Base-by-base conservation (phyloP, 2,329 filamentous ascomycete genomes). In the Fusarium solani-melongenae region DNA sequence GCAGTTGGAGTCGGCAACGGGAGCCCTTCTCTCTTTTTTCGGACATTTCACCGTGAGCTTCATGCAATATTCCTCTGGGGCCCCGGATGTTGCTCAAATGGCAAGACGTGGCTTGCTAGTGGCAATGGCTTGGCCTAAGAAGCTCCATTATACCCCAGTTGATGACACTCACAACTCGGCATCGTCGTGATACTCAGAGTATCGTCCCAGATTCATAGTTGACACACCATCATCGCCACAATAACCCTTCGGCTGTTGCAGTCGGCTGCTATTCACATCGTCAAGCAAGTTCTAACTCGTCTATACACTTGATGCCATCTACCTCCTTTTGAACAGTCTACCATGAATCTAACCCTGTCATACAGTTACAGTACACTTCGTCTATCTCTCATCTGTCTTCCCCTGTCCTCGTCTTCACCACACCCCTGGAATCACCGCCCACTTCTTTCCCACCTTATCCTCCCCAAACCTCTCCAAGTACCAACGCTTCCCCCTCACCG, bases 391-490 rank as follows among this genome's bases (percentile, higher is more conserved):
- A 69, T 41, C 56, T 36, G 53, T 36, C 51, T 4, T 57, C 55
- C 55, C 55, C 63, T 55, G 49, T 60, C 51, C 53, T 58, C 51
- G 24, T 14, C 56, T 29, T 27, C 72, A 83, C 74, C 78, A 88
- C 29, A 92, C 72, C 24, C 87, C 87, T 11, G 89, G 89, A 59
- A 91, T 84, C 36, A 96, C 89, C 6, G 94, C 94, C 84, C 94
- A 95, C 80, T 92, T 90, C 33, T 88, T 89, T 57, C 89, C 90
- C 70, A 98, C 89, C 83, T 92, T 93, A 57, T 97, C 92, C 84
- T 92, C 91, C 12, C 96, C 96, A 87, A 99, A 99, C 82, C 88
- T 94, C 79, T 94, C 88, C 66, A 92, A 85, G 82, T 99, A 99
- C 96, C 96, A 99, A 78, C 87, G 86, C 82, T 91, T 91, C 27